Evolutionary conservation across 371 early-diverging fungal species (phyloP), one percentile per base, ranked within the genome.

Genomic region (Mortierella sp.): DNA sequence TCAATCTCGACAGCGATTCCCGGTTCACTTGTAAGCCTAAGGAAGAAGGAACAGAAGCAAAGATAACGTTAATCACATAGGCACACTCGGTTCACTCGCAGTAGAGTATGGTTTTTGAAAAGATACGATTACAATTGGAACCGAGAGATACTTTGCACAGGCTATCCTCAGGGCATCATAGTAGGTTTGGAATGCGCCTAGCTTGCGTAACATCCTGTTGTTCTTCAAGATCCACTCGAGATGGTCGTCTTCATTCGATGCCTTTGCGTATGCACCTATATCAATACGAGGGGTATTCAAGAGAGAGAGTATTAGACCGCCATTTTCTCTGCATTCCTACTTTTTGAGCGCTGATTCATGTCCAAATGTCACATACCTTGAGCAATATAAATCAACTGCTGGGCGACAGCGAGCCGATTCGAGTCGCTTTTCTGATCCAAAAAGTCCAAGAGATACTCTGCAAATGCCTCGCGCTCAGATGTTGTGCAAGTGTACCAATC

Each of bases 371-470:
- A 48, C 43, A 18, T 84, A 89, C 92, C 92, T 69, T 91, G 86
- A 1, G 90, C 70, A 56, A 92, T 87, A 64, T 89, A 91, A 6
- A 86, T 77, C 15, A 93, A 53, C 45, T 82, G 81, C 50, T 84
- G 83, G 9, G 86, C 85, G 1, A 89, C 83, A 12, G 60, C 70
- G 2, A 83, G 71, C 18, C 92, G 81, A 30, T 77, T 68, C 7
- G 84, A 76, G 12, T 85, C 72, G 30, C 70, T 73, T 2, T 80
- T 73, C 37, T 85, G 81, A 58, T 92, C 91, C 28, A 93, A 70
- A 30, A 82, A 81, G 60, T 92, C 88, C 58, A 92, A 63, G 11
- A 88, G 74, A 28, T 80, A 72, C 43, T 82, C 77, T 1, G 87
- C 68, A 56, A 85, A 85, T 2, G 75, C 68, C 18, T 75, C 71